Evolutionary conservation across 768 basidiomycete genomes (phyloP).

Genomic region (Mycena kentingensis): DNA sequence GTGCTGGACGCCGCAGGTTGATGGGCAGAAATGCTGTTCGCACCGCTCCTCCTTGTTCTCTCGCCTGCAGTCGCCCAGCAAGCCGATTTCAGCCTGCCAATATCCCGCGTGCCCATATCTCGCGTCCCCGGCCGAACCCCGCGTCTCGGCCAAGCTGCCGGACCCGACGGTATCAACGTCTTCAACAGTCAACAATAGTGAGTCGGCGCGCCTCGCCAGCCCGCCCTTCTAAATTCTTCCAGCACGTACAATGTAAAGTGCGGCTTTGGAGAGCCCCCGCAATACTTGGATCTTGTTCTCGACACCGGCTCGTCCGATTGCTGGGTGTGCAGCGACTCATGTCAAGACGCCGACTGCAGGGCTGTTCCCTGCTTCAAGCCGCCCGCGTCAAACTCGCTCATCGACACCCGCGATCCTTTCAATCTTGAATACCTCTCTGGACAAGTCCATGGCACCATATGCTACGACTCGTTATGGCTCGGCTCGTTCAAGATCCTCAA

Average conservation of each 20-base stretch:
- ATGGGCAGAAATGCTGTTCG: not conserved
- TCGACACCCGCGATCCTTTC: slow-evolving; percentile 40
- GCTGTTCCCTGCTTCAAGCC: slow-evolving; percentile 44
- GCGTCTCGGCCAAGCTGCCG: slow-evolving; percentile 12
- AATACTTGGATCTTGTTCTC: slow-evolving; percentile 36
- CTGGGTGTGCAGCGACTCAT: slow-evolving; percentile 54
- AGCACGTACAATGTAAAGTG: slow-evolving; percentile 29
- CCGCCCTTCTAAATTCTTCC: not conserved
- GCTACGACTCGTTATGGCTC: slow-evolving; percentile 47
- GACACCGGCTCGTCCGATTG: slow-evolving; percentile 64
- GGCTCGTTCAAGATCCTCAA: slow-evolving; percentile 46
- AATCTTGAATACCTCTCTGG: slow-evolving; percentile 52
- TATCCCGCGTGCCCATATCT: slow-evolving; percentile 1
- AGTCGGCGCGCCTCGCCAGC: not conserved
- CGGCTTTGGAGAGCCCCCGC: slow-evolving; percentile 44
- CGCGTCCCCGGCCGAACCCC: not conserved
- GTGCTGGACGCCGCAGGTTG: not conserved
- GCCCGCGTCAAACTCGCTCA: slow-evolving; percentile 32
- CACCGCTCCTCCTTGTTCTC: not conserved
- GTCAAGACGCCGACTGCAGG: slow-evolving; percentile 46
- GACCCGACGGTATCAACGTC: slow-evolving; percentile 11
- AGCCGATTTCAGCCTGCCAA: slow-evolving; percentile 2
- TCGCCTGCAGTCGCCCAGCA: slow-evolving; percentile 4
- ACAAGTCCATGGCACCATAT: slow-evolving; percentile 48
- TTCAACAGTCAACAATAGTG: slow-evolving; percentile 14